phyloP scores from a whole-genome alignment of 768 basidiomycete species.

The Tylopilus intermedius region DNA sequence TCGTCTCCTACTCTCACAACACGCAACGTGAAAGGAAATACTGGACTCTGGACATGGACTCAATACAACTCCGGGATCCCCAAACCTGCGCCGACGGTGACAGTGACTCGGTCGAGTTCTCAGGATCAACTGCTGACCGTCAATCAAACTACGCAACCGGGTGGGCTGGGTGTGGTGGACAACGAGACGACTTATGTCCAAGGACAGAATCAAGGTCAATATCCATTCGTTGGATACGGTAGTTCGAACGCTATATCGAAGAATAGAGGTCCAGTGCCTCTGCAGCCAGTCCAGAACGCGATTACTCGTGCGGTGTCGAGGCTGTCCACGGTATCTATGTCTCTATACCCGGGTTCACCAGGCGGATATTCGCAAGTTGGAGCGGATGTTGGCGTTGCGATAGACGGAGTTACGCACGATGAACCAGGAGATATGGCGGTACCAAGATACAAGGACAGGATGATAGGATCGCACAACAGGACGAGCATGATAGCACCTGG shows the following conservation, averaged over 20 bases:
- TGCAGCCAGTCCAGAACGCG: conserved; percentile 40
- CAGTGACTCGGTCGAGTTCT: conserved; percentile 23
- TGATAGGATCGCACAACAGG: conserved; percentile 15
- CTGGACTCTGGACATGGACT: conserved; percentile 52
- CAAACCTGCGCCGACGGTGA: conserved; percentile 22
- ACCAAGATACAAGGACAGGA: conserved; percentile 34
- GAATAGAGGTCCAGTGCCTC: conserved; percentile 24
- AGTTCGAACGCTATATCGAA: conserved; percentile 19
- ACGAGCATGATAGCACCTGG: conserved; percentile 20
- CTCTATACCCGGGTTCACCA: conserved; percentile 46
- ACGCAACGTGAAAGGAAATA: conserved; percentile 36
- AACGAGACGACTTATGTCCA: conserved; percentile 14
- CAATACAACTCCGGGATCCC: conserved; percentile 43
- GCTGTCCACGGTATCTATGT: conserved; percentile 40
- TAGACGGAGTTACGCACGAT: conserved; percentile 37
- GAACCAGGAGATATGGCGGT: conserved; percentile 34
- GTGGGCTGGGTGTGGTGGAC: conserved; percentile 5
- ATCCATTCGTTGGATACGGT: conserved; percentile 27
- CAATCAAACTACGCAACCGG: conserved; percentile 8
- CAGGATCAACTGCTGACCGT: conserved; percentile 9
- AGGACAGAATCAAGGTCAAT: conserved; percentile 10
- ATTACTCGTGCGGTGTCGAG: conserved; percentile 38
- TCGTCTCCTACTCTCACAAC: conserved; percentile 33
- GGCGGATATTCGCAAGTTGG: conserved; percentile 21
- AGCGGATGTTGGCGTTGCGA: conserved; percentile 32